Base-by-base conservation (phyloP, 2,329 filamentous ascomycete genomes). In the Uncinocarpus reesii region DNA sequence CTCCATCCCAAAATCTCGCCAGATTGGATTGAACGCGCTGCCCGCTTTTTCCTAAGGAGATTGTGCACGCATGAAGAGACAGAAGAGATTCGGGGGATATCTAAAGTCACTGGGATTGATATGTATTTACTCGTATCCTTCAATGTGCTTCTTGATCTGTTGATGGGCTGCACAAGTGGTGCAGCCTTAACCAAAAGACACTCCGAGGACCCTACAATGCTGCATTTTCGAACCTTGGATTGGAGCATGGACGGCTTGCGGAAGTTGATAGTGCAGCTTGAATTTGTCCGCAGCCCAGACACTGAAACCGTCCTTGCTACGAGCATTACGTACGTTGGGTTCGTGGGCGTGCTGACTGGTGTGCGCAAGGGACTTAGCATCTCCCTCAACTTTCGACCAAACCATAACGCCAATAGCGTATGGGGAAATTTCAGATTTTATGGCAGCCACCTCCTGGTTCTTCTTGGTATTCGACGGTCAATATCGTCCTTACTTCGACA, bases 151-250 rank as follows among this genome's bases (percentile, higher is more conserved):
- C 66, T 84, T 1, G 81, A 84, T 56, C 63, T 77, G 4, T 65
- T 84, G 29, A 73, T 84, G 63, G 80, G 80, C 2, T 84, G 81
- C 58, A 83, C 80, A 1, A 81, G 77, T 52, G 76, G 77, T 18
- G 76, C 69, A 13, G 64, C 62, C 1, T 57, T 58, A 32, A 53
- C 53, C 2, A 47, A 55, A 28, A 51, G 57, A 18, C 49, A 56
- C 11, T 49, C 47, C 5, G 46, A 48, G 0, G 43, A 53, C 34
- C 52, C 55, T 4, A 61, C 52, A 49, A 65, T 67, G 61, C 50
- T 67, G 8, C 61, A 64, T 57, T 71, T 70, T 51, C 59, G 68
- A 1, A 71, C 67, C 1, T 56, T 78, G 13, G 75, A 78, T 51
- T 77, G 75, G 75, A 67, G 62, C 0, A 78, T 78, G 75, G 69